Conservation (phyloP, 441 rosid genomes). For the Jatropha multifida region DNA sequence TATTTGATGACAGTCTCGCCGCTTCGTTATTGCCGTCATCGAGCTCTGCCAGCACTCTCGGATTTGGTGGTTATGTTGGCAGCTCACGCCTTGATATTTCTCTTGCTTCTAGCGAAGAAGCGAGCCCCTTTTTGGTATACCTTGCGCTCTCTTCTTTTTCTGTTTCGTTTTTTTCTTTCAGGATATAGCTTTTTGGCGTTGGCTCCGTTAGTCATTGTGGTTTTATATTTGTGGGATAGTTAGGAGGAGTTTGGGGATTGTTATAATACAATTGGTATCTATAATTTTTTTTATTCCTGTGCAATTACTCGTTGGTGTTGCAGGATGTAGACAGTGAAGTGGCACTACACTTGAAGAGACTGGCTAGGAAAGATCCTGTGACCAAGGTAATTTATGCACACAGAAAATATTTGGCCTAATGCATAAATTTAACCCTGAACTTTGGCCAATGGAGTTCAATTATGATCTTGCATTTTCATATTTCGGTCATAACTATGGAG, state of each 20-base stretch:
- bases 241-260: not conserved
- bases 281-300: no score
- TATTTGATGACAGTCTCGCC: conserved; percentile 56
- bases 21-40: conserved; percentile 78
- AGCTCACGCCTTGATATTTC: conserved; percentile 75
- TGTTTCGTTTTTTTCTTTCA: not conserved
- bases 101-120: conserved; percentile 44
- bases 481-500: no score
- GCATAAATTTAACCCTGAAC: no score
- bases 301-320: conserved; percentile 9
- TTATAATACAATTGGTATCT: not conserved
- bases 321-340: conserved; percentile 88
- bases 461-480: no score
- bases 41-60: conserved; percentile 60
- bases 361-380: conserved; percentile 83
- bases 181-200: not conserved
- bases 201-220: not conserved
- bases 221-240: not conserved
- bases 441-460: no score
- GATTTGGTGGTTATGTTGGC: conserved; percentile 96
- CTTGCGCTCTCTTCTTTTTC: not conserved
- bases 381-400: conserved; percentile 61
- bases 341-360: conserved; percentile 78
- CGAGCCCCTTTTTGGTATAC: conserved; percentile 49
- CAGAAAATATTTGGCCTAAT: not conserved